Conservation (phyloP, 2,329 filamentous ascomycete genomes). For the Knoxdaviesia capensis region DNA sequence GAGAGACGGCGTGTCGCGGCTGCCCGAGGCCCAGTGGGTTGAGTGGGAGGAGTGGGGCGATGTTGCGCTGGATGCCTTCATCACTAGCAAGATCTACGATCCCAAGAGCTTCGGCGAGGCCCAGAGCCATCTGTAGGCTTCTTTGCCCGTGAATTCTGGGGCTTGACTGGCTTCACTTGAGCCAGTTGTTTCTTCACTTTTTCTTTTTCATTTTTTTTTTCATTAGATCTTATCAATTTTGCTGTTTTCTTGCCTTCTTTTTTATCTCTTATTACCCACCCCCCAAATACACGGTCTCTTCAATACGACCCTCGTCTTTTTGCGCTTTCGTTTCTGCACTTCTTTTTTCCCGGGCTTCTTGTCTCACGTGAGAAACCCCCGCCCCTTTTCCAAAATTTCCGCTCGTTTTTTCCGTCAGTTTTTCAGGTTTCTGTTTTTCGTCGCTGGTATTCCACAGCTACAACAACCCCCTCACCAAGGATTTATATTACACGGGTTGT, state of each 20-base stretch:
- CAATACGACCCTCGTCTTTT: neutral
- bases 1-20: slow-evolving; percentile 51
- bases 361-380: too few species aligned
- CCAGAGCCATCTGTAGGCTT: slow-evolving; percentile 12
- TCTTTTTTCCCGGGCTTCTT: too few species aligned
- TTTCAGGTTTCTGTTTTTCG: neutral
- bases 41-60: slow-evolving; percentile 57
- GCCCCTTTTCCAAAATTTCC: neutral
- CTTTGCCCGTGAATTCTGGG: neutral
- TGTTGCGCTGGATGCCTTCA: slow-evolving; percentile 36
- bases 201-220: neutral
- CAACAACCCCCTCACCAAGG: too few species aligned
- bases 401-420: neutral
- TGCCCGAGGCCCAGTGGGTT: slow-evolving; percentile 48
- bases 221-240: neutral
- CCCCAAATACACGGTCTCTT: neutral
- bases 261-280: neutral
- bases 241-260: slow-evolving; percentile 1
- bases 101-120: slow-evolving; percentile 23
- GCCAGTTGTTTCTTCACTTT: slow-evolving; percentile 1
- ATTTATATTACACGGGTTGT: too few species aligned
- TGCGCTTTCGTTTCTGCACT: too few species aligned
- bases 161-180: neutral
- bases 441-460: too few species aligned
- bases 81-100: slow-evolving; percentile 40